Conservation (phyloP, 108 stramenopile genomes). For the Cylindrotheca fusiformis region DNA sequence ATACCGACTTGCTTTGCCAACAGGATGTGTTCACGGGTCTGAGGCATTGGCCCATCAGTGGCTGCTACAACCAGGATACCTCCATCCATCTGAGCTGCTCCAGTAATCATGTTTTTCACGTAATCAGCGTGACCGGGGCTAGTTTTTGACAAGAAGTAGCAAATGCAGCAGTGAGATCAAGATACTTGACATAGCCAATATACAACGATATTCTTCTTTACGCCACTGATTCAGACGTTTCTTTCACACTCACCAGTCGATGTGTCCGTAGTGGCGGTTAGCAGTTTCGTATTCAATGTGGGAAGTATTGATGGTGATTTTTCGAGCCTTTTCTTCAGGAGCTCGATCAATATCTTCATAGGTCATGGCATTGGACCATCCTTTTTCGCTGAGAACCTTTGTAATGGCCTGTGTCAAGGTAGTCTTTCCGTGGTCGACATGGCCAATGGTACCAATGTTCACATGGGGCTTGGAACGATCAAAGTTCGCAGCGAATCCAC, state of each 20-base stretch:
- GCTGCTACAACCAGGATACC: constrained; percentile 98
- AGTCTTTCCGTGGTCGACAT: constrained; percentile 99
- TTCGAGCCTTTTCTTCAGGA: constrained; percentile 97
- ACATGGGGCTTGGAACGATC: constrained; percentile 94
- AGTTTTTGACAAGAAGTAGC: not conserved
- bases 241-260: constrained; percentile 98
- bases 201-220: too few species aligned
- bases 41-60: constrained; percentile 99
- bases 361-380: constrained; percentile 78
- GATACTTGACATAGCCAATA: too few species aligned
- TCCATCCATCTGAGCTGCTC: constrained; percentile 99
- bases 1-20: constrained; percentile 99
- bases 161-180: not conserved
- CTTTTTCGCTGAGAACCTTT: constrained; percentile 92
- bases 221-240: too few species aligned
- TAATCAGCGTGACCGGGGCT: constrained; percentile 99
- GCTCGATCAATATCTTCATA: constrained; percentile 98
- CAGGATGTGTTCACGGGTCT: constrained; percentile 99
- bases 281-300: constrained; percentile 98
- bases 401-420: constrained; percentile 99
- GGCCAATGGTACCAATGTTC: constrained; percentile 99
- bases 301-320: constrained; percentile 81
- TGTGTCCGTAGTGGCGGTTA: constrained; percentile 97
- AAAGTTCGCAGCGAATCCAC: constrained; percentile 49
- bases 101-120: constrained; percentile 99